Evolutionary conservation across 495 filamentous ascomycete genomes (phyloP).

Genomic region (Neurospora africana): DNA sequence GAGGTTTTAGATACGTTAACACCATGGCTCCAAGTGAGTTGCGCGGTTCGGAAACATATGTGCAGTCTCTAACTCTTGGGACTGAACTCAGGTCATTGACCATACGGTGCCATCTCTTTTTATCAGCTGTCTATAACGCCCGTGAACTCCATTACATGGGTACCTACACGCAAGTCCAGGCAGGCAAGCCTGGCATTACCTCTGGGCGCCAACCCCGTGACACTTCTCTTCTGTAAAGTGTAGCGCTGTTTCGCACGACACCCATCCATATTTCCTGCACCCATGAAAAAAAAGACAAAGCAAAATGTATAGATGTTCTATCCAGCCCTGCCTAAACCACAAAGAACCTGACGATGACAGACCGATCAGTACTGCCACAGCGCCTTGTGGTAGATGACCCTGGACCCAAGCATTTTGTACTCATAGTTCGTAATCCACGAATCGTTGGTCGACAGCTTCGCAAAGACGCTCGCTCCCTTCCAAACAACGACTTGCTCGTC

Average conservation of each 20-base stretch:
- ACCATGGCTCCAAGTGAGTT: background rate
- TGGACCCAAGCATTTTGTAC: conserved; percentile 75
- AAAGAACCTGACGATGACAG: background rate
- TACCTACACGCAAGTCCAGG: no score
- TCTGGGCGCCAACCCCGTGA: no score
- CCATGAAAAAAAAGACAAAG: background rate
- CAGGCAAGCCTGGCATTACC: no score
- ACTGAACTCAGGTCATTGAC: background rate
- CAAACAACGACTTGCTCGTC: conserved; percentile 91
- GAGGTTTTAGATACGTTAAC: background rate
- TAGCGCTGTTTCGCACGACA: background rate
- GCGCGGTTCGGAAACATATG: background rate
- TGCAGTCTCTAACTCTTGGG: background rate
- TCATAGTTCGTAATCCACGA: conserved; percentile 83
- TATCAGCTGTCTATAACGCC: background rate
- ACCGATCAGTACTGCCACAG: conserved; percentile 53
- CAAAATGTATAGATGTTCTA: background rate
- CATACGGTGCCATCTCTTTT: background rate
- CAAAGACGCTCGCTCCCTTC: conserved; percentile 97
- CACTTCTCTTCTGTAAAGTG: no score
- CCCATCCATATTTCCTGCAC: background rate
- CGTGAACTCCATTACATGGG: background rate
- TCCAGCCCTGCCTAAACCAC: background rate
- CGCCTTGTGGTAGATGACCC: conserved; percentile 76
- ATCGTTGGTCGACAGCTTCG: conserved; percentile 85